Evolutionary conservation across 169 alveolate genomes (phyloP).

Genomic region (Perkinsus marinus): DNA sequence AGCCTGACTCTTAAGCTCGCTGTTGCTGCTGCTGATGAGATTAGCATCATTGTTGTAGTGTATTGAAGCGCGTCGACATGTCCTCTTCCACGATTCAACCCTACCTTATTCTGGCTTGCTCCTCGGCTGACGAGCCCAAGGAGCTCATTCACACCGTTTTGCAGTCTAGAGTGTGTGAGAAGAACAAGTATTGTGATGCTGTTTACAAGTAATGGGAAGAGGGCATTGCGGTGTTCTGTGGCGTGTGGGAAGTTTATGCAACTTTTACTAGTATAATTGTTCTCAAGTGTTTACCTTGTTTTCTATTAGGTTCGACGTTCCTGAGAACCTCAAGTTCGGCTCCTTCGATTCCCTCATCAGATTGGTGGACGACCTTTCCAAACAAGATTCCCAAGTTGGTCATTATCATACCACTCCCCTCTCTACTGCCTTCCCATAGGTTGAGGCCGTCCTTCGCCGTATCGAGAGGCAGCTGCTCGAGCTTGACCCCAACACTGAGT

Average conservation of each 20-base stretch:
- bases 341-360: constrained; percentile 39
- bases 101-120: not conserved
- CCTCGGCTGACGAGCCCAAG: not conserved
- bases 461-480: constrained; percentile 42
- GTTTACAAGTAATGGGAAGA: not conserved
- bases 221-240: not conserved
- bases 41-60: not conserved
- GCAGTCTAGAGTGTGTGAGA: not conserved
- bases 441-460: constrained; percentile 40
- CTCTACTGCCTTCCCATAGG: not conserved
- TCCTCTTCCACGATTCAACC: not conserved
- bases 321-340: constrained; percentile 45
- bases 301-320: constrained; percentile 30
- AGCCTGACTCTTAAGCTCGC: not conserved
- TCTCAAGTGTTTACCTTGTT: not conserved
- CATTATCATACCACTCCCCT: not conserved
- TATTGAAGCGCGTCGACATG: not conserved
- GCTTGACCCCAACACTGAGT: constrained; percentile 19
- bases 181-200: not conserved
- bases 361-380: constrained; percentile 36
- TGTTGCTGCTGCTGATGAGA: not conserved
- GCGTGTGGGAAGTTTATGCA: not conserved
- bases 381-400: constrained; percentile 24
- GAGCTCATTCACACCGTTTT: not conserved
- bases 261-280: too few relatives aligned